phyloP scores from a whole-genome alignment of 495 filamentous ascomycete species.

The Immersiella caudata region DNA sequence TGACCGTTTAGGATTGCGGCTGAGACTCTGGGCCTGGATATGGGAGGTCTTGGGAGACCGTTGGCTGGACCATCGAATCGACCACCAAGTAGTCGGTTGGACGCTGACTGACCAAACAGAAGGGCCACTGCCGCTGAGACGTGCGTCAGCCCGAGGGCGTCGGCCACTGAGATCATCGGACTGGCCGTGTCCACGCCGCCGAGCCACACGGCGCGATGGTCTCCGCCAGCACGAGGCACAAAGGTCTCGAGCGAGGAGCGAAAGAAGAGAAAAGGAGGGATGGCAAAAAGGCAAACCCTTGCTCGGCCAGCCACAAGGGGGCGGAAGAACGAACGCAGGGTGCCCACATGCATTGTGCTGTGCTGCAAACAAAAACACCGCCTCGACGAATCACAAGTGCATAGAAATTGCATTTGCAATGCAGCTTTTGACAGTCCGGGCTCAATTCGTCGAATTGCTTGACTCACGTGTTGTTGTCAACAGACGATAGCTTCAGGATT shows the following conservation, averaged over 20 bases:
- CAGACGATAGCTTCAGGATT: not conserved
- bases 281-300: not conserved
- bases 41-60: conserved; percentile 10
- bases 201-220: not conserved
- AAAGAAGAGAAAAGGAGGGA: not conserved
- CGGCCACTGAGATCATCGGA: not conserved
- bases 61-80: not conserved
- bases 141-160: not conserved
- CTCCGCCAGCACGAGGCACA: not conserved
- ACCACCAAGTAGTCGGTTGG: not conserved
- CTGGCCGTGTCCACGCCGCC: conserved; percentile 1
- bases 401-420: not conserved
- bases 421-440: not conserved
- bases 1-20: conserved; percentile 13
- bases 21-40: conserved; percentile 1
- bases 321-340: no score
- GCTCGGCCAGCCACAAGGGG: not conserved
- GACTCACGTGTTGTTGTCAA: conserved; percentile 7
- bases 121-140: conserved; percentile 2
- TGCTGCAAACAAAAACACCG: not conserved
- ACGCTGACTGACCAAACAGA: conserved; percentile 8
- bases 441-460: not conserved
- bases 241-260: not conserved
- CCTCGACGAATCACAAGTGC: not conserved
- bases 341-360: not conserved